Evolutionary conservation across 345 rosid species (phyloP).

Genomic region (Conringia planisiliqua): DNA sequence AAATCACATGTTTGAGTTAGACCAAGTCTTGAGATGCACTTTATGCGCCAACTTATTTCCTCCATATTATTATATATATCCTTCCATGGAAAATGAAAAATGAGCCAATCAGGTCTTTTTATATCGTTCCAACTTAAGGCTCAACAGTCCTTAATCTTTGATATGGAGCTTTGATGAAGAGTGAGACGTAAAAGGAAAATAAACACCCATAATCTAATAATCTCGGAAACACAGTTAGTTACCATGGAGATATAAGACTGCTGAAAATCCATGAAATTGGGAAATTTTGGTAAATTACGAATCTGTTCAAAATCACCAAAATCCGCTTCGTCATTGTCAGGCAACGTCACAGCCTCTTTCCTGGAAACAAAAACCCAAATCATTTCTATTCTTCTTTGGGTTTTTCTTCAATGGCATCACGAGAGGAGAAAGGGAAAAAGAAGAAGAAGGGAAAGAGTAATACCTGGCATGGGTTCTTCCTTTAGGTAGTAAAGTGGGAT

Average conservation of each 20-base stretch:
- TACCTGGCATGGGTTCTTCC: slow-evolving; percentile 72
- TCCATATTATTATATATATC: neutral
- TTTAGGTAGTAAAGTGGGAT: slow-evolving; percentile 68
- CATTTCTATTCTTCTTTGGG: neutral
- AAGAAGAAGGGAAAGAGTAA: slow-evolving; percentile 3
- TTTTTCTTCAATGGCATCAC: neutral
- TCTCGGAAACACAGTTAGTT: slow-evolving; percentile 9
- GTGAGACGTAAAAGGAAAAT: too few relatives aligned
- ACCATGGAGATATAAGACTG: slow-evolving; percentile 67
- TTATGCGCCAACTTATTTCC: slow-evolving; percentile 28
- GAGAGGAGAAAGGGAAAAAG: neutral
- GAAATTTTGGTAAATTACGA: slow-evolving; percentile 37
- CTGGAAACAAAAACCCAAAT: slow-evolving; percentile 38
- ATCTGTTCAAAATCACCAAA: slow-evolving; percentile 54
- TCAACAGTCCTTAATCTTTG: neutral
- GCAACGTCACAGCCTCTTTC: slow-evolving; percentile 73
- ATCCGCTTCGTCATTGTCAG: slow-evolving; percentile 56
- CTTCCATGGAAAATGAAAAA: neutral
- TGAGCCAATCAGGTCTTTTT: neutral
- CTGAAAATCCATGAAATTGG: slow-evolving; percentile 50
- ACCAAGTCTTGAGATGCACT: slow-evolving; percentile 32
- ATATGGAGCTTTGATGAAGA: neutral
- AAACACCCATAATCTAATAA: neutral
- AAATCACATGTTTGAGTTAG: slow-evolving; percentile 12
- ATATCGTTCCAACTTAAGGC: neutral